phyloP scores from a whole-genome alignment of 495 filamentous ascomycete species.

The Aspergillus hancockii region DNA sequence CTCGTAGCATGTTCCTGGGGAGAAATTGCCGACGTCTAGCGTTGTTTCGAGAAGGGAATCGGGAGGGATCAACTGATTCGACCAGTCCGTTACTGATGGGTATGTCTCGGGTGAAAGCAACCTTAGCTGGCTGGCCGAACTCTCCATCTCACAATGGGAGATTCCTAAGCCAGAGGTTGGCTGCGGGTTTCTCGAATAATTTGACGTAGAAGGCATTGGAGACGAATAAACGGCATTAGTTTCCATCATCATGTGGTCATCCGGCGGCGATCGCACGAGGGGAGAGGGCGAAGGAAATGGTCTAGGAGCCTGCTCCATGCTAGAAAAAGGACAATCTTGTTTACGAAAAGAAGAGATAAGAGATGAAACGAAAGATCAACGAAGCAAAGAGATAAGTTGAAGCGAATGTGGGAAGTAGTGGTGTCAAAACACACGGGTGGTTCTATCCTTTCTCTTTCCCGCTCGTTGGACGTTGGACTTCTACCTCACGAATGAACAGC shows the following conservation, averaged over 20 bases:
- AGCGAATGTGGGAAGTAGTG: not conserved
- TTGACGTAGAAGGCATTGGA: conserved; percentile 17
- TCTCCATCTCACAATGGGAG: conserved; percentile 28
- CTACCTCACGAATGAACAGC: not conserved
- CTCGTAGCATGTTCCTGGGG: conserved; percentile 23
- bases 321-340: conserved; percentile 9
- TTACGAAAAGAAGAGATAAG: conserved; percentile 6
- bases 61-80: conserved; percentile 22
- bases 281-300: conserved; percentile 16
- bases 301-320: conserved; percentile 18
- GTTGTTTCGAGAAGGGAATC: conserved; percentile 19
- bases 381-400: conserved; percentile 1
- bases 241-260: conserved; percentile 18
- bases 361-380: not conserved
- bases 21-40: conserved; percentile 21
- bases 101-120: conserved; percentile 16
- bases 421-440: not conserved
- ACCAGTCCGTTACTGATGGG: conserved; percentile 17
- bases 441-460: not conserved
- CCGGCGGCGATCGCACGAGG: conserved; percentile 7
- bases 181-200: conserved; percentile 18
- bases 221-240: conserved; percentile 23
- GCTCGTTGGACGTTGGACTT: not conserved
- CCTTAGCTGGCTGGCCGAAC: conserved; percentile 15
- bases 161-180: conserved; percentile 35